Base-by-base conservation (phyloP, 1,284 basidiomycete species). In the Wolfiporia cocos region DNA sequence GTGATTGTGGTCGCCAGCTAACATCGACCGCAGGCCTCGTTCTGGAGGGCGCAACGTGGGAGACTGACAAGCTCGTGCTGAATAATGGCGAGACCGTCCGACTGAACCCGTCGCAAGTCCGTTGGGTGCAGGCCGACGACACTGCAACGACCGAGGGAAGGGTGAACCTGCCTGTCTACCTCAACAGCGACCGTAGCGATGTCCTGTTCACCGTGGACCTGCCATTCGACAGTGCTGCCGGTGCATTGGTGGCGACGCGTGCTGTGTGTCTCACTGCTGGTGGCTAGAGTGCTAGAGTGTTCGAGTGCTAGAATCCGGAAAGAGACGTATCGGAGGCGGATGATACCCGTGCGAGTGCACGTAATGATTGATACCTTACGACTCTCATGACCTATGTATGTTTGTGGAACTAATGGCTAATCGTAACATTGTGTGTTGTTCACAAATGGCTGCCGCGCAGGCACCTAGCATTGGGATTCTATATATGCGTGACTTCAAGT, bases 111-210 rank as follows among this genome's bases (percentile, higher is more conserved):
- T 92, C 87, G 3, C 86, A 90, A 57, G 69, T 96, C 34, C 78
- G 81, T 41, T 95, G 92, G 92, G 77, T 88, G n/a, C 78, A 87
- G 57, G 61, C 62, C 6, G 79, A 85, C 31, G 76, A 78, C 34
- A 58, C 54, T 4, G n/a, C n/a, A n/a, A 49, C 58, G 39, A 56
- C 57, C 39, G 53, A 46, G 22, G 51, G 51, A 19, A 69, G 68
- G 40, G 86, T 92, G 57, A 89, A 86, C 52, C 65, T 97, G 18
- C 92, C 93, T 0, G 87, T 97, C 28, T 97, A 96, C 63, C 75
- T 96, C 58, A 95, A 97, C 64, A 74, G 76, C 48, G 93, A 96
- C 62, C 78, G 93, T 31, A 87, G 81, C 56, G 87, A 92, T 56
- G 86, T 94, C 33, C 67, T 97, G 52, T 96, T 96, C 67, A 89